These are phyloP conservation scores for Claviceps lovelessii DNA, from an alignment of 2,329 filamentous ascomycete genomes.

Conservation along the genomic window DNA sequence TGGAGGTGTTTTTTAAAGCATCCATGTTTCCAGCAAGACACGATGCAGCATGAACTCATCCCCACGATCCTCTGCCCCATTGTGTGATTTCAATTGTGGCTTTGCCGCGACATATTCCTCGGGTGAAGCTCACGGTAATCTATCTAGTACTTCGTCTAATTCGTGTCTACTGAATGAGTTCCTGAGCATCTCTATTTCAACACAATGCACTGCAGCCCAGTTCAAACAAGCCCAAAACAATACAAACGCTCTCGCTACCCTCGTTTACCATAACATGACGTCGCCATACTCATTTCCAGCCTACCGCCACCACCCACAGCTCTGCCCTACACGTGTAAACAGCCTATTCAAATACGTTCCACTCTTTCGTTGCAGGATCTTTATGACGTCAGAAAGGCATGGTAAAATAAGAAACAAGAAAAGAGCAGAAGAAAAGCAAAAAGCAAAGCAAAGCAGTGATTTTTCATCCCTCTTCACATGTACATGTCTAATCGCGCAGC, in stretches of 20 bases:
- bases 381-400: background rate
- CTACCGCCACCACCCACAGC: background rate
- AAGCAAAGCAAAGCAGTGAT: background rate
- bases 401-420: background rate
- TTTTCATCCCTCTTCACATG: background rate
- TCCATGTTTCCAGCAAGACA: too few relatives aligned
- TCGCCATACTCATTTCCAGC: background rate
- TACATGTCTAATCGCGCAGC: background rate
- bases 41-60: too few relatives aligned
- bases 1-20: too few relatives aligned
- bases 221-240: background rate
- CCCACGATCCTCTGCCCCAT: too few relatives aligned
- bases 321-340: background rate
- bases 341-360: background rate
- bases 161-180: background rate
- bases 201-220: background rate
- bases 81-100: too few relatives aligned
- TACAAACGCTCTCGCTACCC: background rate
- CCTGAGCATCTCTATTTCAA: background rate
- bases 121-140: background rate
- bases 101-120: too few relatives aligned
- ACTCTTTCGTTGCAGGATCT: background rate
- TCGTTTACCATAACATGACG: background rate
- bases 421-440: background rate
- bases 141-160: background rate